Base-by-base conservation (phyloP, 805 yeast genomes). In the Nakazawaea populi region DNA sequence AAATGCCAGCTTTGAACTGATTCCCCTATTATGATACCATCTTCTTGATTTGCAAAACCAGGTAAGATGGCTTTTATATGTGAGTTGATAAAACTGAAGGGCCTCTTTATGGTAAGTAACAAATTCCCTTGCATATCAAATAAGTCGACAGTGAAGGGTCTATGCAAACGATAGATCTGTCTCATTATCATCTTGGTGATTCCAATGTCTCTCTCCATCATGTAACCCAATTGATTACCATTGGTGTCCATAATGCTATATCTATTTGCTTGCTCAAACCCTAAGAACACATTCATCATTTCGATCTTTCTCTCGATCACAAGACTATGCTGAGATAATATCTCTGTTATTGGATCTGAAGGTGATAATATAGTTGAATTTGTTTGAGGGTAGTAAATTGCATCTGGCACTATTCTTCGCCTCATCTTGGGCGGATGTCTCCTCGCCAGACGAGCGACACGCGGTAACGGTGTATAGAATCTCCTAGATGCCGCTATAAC, bases 1-100 rank as follows among this genome's bases (percentile, higher is more conserved):
- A 85, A 72, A 70, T 94, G 98, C 97, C 97, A 94, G 56, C 86
- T 83, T 66, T 94, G 99, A 5, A 87, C 81, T 30, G 89, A 79
- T 64, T 92, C 97, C 1, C 98, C 98, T 18, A 94, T 70, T 4
- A 82, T 61, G 1, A 70, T 62, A 0, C 74, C 77, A 11, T 69
- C 69, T 45, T 75, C 80, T 52, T 65, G 71, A 48, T 67, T 66
- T 52, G 60, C 52, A 52, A 56, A 54, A 1, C 79, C 76, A 0
- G 96, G 95, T 45, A 85, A 64, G 6, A 78, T 71, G 1, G 86
- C 81, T 62, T 86, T 85, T 57, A 94, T 87, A 60, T 85, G 92
- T 1, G 97, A 89, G 64, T 94, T 94, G 56, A 94, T 87, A 60
- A 87, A 80, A 37, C 94, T 83, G 62, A 94, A 92, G 4, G 91